Evolutionary conservation across 805 yeast species (phyloP), one percentile per base, ranked within the genome.

Genomic region (Pichia nakasei): DNA sequence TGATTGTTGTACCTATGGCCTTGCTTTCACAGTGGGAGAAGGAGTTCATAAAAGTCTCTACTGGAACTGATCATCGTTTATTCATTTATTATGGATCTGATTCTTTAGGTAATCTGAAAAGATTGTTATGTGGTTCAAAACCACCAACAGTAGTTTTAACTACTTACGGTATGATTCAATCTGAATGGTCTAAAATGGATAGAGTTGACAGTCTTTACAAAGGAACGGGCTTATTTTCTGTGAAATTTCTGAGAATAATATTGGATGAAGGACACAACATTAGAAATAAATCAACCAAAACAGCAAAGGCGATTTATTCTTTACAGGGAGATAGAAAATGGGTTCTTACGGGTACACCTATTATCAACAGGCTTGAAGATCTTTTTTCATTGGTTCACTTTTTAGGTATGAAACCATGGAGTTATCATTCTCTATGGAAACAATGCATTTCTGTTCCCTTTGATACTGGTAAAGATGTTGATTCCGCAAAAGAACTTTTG

Each of bases 311-410:
- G 0, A 72, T 88, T 8, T 77, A 75, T 60, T 82, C 75, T 20
- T 56, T 89, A n/a, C 55, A 64, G 9, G 78, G 85, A 53, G 66
- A 70, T 18, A 68, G 93, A 39, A 77, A 78, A 48, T 89, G 97
- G 97, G 69, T 83, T 3, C 66, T 91, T 38, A 87, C 97, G 0
- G 97, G 97, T 8, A 89, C 97, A 0, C 97, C 97, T 0, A 85
- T 89, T 24, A 83, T 88, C 34, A 89, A 89, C 60, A 67, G 89
- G 49, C 67, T 91, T 9, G 97, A 91, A 59, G 97, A 91, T 59
- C 63, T 91, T 38, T 89, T 75, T 57, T 81, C 95, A 6, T 62
- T 88, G 39, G 75, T 88, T 17, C 77, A 78, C 51, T 91, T 82
- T 54, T 63, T 91, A 39, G 70, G 78, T 36, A 63, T 89, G n/a